Conservation (phyloP, 2,329 filamentous ascomycete species). For the Coniosporium tulheliwenetii region DNA sequence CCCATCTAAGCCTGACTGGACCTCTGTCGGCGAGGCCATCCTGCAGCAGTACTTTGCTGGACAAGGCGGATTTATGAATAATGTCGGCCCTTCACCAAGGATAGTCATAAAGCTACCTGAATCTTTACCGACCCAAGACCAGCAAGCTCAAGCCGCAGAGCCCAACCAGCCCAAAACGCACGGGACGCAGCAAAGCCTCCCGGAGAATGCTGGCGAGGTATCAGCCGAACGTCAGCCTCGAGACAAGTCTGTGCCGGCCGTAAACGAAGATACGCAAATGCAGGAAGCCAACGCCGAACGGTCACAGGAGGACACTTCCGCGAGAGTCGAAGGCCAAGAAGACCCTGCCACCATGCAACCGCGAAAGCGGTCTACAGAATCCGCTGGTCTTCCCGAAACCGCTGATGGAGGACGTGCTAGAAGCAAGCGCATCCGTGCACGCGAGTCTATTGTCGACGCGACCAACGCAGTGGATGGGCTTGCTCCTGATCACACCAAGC, state of each 20-base stretch:
- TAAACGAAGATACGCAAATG: not conserved
- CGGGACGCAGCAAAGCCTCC: too few species aligned
- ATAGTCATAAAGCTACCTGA: too few species aligned
- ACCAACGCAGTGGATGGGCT: constrained; percentile 5
- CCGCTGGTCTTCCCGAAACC: constrained; percentile 41
- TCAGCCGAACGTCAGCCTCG: not conserved
- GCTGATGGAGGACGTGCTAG: constrained; percentile 40
- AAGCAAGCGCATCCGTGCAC: constrained; percentile 44
- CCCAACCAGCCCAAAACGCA: too few species aligned
- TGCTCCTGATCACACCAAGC: constrained; percentile 7
- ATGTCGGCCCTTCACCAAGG: too few species aligned
- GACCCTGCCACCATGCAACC: constrained; percentile 4
- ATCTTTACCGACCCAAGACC: too few species aligned
- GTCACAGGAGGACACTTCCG: not conserved
- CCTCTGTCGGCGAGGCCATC: constrained; percentile 32
- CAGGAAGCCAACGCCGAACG: not conserved
- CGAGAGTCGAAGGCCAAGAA: not conserved
- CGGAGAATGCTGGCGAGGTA: not conserved
- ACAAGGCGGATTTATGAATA: constrained; percentile 12
- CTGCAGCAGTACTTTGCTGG: constrained; percentile 26
- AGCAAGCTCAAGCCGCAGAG: too few species aligned
- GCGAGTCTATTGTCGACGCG: constrained; percentile 38
- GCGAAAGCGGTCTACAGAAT: constrained; percentile 46
- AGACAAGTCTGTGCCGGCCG: too few species aligned
- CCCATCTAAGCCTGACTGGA: constrained; percentile 27